These are phyloP conservation scores for Allium fistulosum DNA, from an alignment of 106 monocot species.

Conservation along the genomic window DNA sequence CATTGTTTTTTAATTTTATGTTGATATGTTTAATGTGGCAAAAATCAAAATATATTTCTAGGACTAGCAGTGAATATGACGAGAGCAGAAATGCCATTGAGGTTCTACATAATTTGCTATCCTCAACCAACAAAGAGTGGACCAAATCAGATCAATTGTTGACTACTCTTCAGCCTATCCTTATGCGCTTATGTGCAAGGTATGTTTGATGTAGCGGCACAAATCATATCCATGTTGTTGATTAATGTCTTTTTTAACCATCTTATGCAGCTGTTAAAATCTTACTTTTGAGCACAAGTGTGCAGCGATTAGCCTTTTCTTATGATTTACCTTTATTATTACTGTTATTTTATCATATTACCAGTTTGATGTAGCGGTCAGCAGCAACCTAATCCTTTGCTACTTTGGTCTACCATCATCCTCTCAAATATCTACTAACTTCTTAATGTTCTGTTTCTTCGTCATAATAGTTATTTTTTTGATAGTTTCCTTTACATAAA, in stretches of 20 bases:
- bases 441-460: too few relatives aligned
- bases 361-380: too few relatives aligned
- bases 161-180: slow-evolving; percentile 39
- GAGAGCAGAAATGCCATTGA: slow-evolving; percentile 36
- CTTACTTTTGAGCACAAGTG: background rate
- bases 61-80: slow-evolving; percentile 40
- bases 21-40: background rate
- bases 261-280: background rate
- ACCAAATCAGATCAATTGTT: slow-evolving; percentile 35
- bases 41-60: background rate
- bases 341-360: too few relatives aligned
- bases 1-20: background rate
- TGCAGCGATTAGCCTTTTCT: background rate
- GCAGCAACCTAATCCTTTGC: too few relatives aligned
- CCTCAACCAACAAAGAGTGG: slow-evolving; percentile 44
- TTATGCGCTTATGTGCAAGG: slow-evolving; percentile 83
- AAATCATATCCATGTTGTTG: background rate
- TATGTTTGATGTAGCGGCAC: slow-evolving; percentile 1
- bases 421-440: too few relatives aligned
- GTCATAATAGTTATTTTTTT: too few relatives aligned
- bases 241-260: background rate
- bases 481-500: too few relatives aligned
- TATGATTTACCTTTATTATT: too few relatives aligned
- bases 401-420: too few relatives aligned
- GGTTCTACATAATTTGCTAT: slow-evolving; percentile 47